Conservation (phyloP, 1,139 yeast genomes). For the Arxiozyma telluris region DNA sequence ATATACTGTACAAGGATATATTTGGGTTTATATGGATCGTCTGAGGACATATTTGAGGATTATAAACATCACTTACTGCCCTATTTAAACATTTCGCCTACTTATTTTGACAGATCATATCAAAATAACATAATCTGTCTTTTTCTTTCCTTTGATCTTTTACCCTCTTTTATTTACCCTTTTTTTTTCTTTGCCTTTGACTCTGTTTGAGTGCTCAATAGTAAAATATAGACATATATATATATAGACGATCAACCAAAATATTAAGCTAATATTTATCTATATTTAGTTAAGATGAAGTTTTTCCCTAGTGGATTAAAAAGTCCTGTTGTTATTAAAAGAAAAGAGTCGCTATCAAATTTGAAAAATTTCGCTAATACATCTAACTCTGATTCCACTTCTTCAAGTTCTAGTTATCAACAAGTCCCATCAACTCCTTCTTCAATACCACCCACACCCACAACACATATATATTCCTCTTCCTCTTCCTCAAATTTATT, state of each 20-base stretch:
- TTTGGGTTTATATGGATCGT: background rate
- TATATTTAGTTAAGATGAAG: background rate
- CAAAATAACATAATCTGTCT: no score
- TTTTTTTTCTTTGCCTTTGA: background rate
- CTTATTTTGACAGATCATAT: background rate
- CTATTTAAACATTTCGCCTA: no score
- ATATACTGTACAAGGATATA: background rate
- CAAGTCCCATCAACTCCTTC: conserved; percentile 7
- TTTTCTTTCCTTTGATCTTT: background rate
- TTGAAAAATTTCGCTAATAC: background rate
- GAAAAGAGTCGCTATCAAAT: conserved; percentile 1
- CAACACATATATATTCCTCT: background rate
- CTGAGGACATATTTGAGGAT: no score
- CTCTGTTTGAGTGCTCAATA: background rate
- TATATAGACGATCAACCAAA: background rate
- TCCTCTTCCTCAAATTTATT: background rate
- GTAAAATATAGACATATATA: no score
- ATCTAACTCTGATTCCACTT: conserved; percentile 4
- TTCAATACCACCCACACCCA: conserved; percentile 3
- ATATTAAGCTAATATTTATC: background rate
- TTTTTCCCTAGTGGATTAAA: conserved; percentile 6
- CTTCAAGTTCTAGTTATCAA: conserved; percentile 6
- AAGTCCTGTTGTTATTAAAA: conserved; percentile 10
- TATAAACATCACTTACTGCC: background rate
- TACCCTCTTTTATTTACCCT: background rate